These are phyloP conservation scores for Diutina neorugosa DNA, from an alignment of 1,139 yeast species.

Conservation along the genomic window DNA sequence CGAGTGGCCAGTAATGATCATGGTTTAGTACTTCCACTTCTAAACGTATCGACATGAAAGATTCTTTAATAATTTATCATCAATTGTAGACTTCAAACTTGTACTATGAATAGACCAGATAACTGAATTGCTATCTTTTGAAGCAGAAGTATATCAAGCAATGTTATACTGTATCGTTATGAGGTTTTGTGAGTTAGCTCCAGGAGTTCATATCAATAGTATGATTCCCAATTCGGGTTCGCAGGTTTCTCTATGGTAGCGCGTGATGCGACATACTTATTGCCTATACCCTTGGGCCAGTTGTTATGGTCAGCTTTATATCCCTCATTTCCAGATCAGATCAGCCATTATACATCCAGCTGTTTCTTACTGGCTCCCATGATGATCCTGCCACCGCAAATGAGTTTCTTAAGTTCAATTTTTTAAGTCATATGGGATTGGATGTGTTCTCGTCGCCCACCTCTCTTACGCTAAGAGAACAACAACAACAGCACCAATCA, in stretches of 20 bases:
- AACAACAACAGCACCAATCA: slow-evolving; percentile 19
- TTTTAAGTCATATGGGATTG: slow-evolving; percentile 54
- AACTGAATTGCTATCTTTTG: too few relatives aligned
- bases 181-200: too few relatives aligned
- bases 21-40: too few relatives aligned
- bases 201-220: too few relatives aligned
- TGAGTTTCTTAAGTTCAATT: slow-evolving; percentile 44
- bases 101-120: too few relatives aligned
- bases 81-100: too few relatives aligned
- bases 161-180: too few relatives aligned
- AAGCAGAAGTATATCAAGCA: too few relatives aligned
- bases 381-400: slow-evolving; percentile 19
- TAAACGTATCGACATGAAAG: too few relatives aligned
- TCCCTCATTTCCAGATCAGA: slow-evolving; percentile 45
- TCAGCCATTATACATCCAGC: slow-evolving; percentile 48
- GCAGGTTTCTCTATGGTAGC: not conserved
- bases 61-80: too few relatives aligned
- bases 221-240: too few relatives aligned
- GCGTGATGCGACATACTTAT: not conserved
- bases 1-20: too few relatives aligned
- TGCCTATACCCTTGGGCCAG: not conserved
- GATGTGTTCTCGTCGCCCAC: slow-evolving; percentile 49
- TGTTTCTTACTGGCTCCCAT: slow-evolving; percentile 21
- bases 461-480: slow-evolving; percentile 27
- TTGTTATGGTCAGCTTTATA: slow-evolving; percentile 24